Evolutionary conservation across 768 basidiomycete species (phyloP).

Genomic region (Austroboletus eburneus): DNA sequence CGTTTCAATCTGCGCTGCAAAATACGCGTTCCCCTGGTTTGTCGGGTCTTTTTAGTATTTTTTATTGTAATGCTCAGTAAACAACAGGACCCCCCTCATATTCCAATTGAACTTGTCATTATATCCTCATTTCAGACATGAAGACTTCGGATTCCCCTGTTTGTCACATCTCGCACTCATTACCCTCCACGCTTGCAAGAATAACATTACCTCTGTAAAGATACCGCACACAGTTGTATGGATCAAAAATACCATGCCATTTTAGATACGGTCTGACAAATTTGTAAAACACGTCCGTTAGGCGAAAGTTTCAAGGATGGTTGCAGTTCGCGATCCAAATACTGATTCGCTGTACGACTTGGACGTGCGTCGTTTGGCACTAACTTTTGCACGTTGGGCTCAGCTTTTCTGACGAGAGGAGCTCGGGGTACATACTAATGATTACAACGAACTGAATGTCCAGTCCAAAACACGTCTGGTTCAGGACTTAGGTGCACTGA

Average conservation of each 20-base stretch:
- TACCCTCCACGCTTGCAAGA: neutral
- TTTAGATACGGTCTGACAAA: neutral
- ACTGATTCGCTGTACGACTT: no score
- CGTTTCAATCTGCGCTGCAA: conserved; percentile 59
- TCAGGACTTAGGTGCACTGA: no score
- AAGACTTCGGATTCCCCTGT: conserved; percentile 1
- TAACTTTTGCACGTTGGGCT: no score
- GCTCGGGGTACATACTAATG: no score
- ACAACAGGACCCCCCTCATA: conserved; percentile 40
- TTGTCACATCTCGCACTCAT: neutral
- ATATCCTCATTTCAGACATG: conserved; percentile 6
- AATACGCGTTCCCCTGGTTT: conserved; percentile 57
- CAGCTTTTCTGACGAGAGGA: no score
- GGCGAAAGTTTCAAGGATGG: no score
- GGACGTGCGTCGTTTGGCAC: no score
- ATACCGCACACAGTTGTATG: conserved; percentile 18
- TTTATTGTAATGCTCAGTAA: conserved; percentile 3
- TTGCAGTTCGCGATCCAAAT: no score
- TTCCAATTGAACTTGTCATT: conserved; percentile 18
- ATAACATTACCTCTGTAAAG: conserved; percentile 13
- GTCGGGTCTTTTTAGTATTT: conserved; percentile 18
- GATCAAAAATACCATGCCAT: conserved; percentile 5
- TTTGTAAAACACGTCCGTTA: no score
- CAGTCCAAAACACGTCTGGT: no score
- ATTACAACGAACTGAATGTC: no score